Conservation (phyloP, 805 yeast species). For the Soucietia sequanensis region DNA sequence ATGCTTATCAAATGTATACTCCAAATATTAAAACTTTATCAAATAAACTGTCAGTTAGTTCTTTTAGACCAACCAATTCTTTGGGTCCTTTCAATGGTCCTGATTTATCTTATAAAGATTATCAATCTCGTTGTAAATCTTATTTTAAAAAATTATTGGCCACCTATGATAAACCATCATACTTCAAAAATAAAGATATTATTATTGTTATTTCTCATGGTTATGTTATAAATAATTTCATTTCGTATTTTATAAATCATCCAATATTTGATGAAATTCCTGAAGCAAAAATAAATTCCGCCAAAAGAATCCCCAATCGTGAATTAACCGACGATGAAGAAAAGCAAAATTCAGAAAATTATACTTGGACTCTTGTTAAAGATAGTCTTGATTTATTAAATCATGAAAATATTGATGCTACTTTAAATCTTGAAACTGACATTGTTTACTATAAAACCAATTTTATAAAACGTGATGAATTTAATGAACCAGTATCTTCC, state of each 20-base stretch:
- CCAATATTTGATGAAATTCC: constrained; percentile 47
- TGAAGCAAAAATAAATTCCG: constrained; percentile 35
- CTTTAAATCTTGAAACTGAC: constrained; percentile 39
- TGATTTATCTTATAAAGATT: constrained; percentile 37
- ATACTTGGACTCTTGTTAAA: constrained; percentile 30
- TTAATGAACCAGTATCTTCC: constrained; percentile 17
- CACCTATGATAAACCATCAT: constrained; percentile 37
- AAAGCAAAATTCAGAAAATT: constrained; percentile 13
- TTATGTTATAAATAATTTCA: constrained; percentile 37
- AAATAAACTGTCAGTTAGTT: constrained; percentile 33
- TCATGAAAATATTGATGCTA: constrained; percentile 23
- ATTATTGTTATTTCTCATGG: constrained; percentile 42
- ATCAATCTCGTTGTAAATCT: constrained; percentile 35
- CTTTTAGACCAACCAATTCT: constrained; percentile 42
- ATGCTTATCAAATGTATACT: constrained; percentile 46
- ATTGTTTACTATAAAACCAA: constrained; percentile 45
- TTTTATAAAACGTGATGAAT: constrained; percentile 36
- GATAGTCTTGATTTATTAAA: constrained; percentile 33
- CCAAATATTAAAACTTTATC: constrained; percentile 37
- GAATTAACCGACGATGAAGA: constrained; percentile 8
- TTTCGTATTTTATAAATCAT: constrained; percentile 40
- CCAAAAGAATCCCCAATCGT: constrained; percentile 16
- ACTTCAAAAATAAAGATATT: constrained; percentile 31
- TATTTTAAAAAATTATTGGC: constrained; percentile 42
- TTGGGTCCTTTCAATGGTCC: constrained; percentile 45